Percentiles rank a stretch among this genome's conserved stretches.
Conservation (phyloP, 179 eudicot genomes). For the Silene coronaria region DNA sequence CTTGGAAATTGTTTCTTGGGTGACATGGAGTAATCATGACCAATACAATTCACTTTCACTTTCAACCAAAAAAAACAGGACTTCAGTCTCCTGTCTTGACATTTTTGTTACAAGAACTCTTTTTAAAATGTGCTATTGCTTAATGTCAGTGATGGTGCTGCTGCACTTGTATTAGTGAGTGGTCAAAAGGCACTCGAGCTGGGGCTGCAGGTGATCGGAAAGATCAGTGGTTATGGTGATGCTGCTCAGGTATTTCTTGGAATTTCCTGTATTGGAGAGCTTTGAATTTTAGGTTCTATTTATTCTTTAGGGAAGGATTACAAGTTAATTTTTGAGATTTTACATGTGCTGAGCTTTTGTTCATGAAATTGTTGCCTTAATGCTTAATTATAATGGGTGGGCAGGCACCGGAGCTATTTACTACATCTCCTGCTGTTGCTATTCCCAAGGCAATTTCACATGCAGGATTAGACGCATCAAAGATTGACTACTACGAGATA, state of each 20-base stretch:
- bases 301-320: neutral
- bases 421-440: conserved; percentile 48
- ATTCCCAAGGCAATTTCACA: conserved; percentile 50
- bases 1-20: neutral
- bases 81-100: neutral
- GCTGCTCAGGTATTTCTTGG: conserved; percentile 40
- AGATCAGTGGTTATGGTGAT: conserved; percentile 47
- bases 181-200: conserved; percentile 46
- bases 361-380: conserved; percentile 2
- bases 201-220: conserved; percentile 44
- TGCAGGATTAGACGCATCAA: conserved; percentile 43
- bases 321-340: neutral
- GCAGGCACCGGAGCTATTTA: conserved; percentile 46
- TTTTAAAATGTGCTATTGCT: conserved; percentile 10
- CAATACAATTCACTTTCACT: no score
- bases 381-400: conserved; percentile 2
- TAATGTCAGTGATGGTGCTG: conserved; percentile 44
- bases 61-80: no score
- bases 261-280: conserved; percentile 3
- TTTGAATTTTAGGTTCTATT: neutral
- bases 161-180: conserved; percentile 47
- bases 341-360: neutral
- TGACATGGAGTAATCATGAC: neutral
- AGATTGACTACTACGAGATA: conserved; percentile 46
- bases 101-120: neutral